phyloP scores from a whole-genome alignment of 306 rosid genomes.

The Ormosia semicastrata region DNA sequence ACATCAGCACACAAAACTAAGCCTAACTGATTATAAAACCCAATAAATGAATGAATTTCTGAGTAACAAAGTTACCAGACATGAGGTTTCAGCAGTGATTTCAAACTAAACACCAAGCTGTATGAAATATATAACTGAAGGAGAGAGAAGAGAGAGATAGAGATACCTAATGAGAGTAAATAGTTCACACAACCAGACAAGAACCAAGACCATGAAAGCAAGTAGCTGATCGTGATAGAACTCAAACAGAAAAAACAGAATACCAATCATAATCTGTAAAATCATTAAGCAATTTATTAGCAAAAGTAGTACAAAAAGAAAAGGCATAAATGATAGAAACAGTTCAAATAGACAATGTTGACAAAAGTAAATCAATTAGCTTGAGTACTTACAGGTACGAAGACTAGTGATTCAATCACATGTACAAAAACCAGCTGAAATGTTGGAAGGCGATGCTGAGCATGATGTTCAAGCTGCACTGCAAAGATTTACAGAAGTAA shows the following conservation, averaged over 20 bases:
- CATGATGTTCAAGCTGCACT: constrained; percentile 99
- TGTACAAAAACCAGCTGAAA: constrained; percentile 96
- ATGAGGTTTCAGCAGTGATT: not conserved
- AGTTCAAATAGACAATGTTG: not conserved
- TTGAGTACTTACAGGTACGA: constrained; percentile 78
- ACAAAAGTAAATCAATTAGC: not conserved
- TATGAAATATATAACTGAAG: not conserved
- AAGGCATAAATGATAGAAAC: not conserved
- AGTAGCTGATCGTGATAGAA: constrained; percentile 92
- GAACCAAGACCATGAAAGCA: constrained; percentile 95
- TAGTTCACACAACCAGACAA: constrained; percentile 95
- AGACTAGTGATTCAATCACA: constrained; percentile 95
- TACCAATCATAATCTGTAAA: constrained; percentile 97
- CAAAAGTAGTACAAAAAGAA: constrained; percentile 2
- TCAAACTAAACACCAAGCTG: constrained; percentile 10
- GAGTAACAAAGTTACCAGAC: not conserved
- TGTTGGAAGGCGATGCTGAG: constrained; percentile 93
- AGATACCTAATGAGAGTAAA: constrained; percentile 87
- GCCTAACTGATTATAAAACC: constrained; percentile 3
- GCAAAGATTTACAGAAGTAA: constrained; percentile 45
- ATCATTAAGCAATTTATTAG: constrained; percentile 27
- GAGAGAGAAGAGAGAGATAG: constrained; percentile 14
- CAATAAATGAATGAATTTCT: not conserved
- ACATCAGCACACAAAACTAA: constrained; percentile 6
- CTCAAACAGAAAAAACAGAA: constrained; percentile 92